Percentiles rank a stretch among this genome's conserved stretches.
phyloP scores from a whole-genome alignment of 164 flowering plant species.

The Annona cherimola region DNA sequence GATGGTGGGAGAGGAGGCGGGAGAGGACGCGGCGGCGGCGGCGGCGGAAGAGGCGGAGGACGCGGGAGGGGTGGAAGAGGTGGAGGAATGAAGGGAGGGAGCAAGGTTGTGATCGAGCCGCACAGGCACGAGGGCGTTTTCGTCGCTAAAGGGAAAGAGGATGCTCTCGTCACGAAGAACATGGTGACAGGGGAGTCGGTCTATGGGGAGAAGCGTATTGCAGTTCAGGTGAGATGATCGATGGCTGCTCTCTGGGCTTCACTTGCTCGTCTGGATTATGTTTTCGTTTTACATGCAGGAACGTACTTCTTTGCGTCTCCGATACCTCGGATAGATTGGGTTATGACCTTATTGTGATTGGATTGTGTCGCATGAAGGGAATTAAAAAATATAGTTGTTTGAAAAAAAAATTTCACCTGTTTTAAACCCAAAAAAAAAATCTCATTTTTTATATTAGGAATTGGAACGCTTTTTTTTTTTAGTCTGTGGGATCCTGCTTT shows the following conservation, averaged over 20 bases:
- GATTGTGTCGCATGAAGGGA: too few species aligned
- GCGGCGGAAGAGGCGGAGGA: conserved; percentile 42
- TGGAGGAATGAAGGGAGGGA: conserved; percentile 88
- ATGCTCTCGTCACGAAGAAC: conserved; percentile 88
- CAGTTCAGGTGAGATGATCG: conserved; percentile 58
- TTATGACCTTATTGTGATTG: too few species aligned
- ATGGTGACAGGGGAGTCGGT: conserved; percentile 89
- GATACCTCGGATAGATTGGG: too few species aligned
- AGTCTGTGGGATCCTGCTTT: too few species aligned
- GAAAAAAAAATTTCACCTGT: too few species aligned
- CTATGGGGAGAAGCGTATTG: conserved; percentile 83
- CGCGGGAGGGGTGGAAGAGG: conserved; percentile 51
- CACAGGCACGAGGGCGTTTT: conserved; percentile 91
- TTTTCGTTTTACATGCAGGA: too few species aligned
- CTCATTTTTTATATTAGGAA: too few species aligned
- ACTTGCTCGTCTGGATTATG: neutral
- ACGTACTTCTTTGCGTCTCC: too few species aligned
- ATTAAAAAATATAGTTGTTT: too few species aligned
- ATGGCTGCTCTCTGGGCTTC: neutral
- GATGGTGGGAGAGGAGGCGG: conserved; percentile 27
- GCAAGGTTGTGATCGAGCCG: conserved; percentile 74
- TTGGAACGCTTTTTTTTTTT: too few species aligned
- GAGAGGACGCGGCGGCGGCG: conserved; percentile 28
- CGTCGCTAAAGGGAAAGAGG: conserved; percentile 89
- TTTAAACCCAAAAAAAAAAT: too few species aligned